phyloP scores from a whole-genome alignment of 2,329 filamentous ascomycete species.

The Macrophomina tecta region DNA sequence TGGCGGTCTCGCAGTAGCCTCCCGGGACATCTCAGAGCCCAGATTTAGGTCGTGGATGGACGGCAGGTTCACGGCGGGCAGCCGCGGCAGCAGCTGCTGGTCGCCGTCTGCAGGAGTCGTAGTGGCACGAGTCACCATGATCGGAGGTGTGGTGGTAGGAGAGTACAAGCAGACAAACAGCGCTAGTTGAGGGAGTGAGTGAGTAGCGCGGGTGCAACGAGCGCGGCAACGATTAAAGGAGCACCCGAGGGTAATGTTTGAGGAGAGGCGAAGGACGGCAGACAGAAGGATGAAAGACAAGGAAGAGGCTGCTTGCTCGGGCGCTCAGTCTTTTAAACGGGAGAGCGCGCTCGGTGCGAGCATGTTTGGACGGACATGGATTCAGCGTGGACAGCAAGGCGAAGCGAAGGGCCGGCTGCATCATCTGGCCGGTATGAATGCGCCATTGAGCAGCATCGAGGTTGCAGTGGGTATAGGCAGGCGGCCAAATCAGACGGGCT shows the following conservation, averaged over 20 bases:
- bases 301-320: conserved; percentile 12
- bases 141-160: conserved; percentile 19
- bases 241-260: not conserved
- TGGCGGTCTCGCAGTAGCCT: not conserved
- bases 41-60: conserved; percentile 25
- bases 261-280: conserved; percentile 2
- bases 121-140: conserved; percentile 27
- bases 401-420: conserved; percentile 25
- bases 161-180: conserved; percentile 22
- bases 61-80: conserved; percentile 17
- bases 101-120: conserved; percentile 17
- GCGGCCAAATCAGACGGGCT: conserved; percentile 26
- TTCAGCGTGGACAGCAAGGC: conserved; percentile 12
- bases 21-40: conserved; percentile 9
- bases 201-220: conserved; percentile 24
- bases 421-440: conserved; percentile 26
- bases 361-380: conserved; percentile 21
- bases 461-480: conserved; percentile 28
- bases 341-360: not conserved
- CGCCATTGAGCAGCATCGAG: conserved; percentile 27
- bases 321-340: conserved; percentile 22
- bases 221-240: conserved; percentile 10
- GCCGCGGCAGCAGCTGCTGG: conserved; percentile 19
- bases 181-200: conserved; percentile 21
- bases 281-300: conserved; percentile 21